Evolutionary conservation across 2,329 filamentous ascomycete species (phyloP).

Genomic region (Penicillium vulpinum): DNA sequence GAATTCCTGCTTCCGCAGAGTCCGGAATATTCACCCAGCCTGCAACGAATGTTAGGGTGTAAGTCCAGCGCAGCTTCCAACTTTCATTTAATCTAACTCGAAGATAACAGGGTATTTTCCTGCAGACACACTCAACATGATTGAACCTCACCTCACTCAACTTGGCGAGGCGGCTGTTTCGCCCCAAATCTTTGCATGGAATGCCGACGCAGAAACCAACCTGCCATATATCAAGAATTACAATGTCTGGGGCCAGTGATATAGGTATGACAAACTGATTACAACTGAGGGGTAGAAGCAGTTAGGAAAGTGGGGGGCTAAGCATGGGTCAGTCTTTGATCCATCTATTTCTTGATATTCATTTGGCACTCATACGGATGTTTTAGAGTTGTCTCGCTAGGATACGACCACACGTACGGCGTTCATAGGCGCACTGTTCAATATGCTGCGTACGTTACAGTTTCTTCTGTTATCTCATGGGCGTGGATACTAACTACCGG

Average conservation of each 20-base stretch:
- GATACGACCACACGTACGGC: slow-evolving; percentile 27
- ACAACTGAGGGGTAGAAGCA: slow-evolving; percentile 29
- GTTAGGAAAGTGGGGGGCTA: slow-evolving; percentile 30
- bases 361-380: neutral
- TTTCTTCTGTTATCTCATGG: neutral
- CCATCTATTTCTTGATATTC: neutral
- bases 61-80: neutral
- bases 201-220: slow-evolving; percentile 24
- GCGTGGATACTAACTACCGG: neutral
- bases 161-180: neutral
- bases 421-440: slow-evolving; percentile 27
- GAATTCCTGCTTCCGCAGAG: neutral
- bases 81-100: neutral
- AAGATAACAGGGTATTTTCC: neutral
- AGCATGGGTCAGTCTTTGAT: slow-evolving; percentile 22
- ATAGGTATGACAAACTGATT: slow-evolving; percentile 22
- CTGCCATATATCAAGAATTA: slow-evolving; percentile 25
- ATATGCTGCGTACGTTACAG: slow-evolving; percentile 24
- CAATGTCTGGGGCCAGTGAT: slow-evolving; percentile 30
- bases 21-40: neutral
- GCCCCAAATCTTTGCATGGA: neutral
- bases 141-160: neutral
- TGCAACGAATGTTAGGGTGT: neutral
- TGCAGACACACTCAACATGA: neutral
- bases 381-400: slow-evolving; percentile 25